Conservation (phyloP, 345 rosid species). For the Rhizophora apiculata region DNA sequence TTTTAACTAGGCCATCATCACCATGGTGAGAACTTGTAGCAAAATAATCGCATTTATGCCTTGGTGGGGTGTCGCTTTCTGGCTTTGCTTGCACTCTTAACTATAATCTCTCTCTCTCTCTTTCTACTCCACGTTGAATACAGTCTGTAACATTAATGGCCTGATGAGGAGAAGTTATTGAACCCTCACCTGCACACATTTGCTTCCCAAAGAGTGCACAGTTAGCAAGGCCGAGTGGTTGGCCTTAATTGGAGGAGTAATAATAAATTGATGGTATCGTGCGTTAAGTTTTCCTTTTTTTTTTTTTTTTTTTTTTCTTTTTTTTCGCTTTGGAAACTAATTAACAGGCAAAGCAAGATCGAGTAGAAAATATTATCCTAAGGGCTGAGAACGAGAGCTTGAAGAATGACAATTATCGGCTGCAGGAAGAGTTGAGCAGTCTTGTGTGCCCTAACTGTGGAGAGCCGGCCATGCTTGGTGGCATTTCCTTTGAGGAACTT, state of each 20-base stretch:
- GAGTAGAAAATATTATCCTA: conserved; percentile 66
- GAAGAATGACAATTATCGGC: conserved; percentile 66
- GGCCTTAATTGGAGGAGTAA: too few relatives aligned
- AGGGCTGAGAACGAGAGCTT: conserved; percentile 77
- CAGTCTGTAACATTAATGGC: conserved; percentile 24
- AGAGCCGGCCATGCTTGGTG: conserved; percentile 65
- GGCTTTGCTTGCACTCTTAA: background rate
- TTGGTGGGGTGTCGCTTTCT: conserved; percentile 14
- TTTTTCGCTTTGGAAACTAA: background rate
- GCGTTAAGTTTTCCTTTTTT: too few relatives aligned
- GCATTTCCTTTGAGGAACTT: conserved; percentile 63
- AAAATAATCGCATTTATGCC: conserved; percentile 28
- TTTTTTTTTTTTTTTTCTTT: too few relatives aligned
- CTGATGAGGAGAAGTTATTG: conserved; percentile 7
- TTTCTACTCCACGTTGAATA: background rate
- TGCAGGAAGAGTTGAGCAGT: conserved; percentile 64
- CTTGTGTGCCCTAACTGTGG: conserved; percentile 77
- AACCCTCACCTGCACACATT: conserved; percentile 32
- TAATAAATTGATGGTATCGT: too few relatives aligned
- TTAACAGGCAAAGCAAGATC: conserved; percentile 81
- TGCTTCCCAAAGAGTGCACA: too few relatives aligned
- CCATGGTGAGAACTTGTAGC: background rate
- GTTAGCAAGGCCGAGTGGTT: too few relatives aligned
- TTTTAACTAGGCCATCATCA: background rate
- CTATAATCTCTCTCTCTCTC: too few relatives aligned